phyloP scores from a whole-genome alignment of 2,329 filamentous ascomycete species.

The Scytalidium sp. region DNA sequence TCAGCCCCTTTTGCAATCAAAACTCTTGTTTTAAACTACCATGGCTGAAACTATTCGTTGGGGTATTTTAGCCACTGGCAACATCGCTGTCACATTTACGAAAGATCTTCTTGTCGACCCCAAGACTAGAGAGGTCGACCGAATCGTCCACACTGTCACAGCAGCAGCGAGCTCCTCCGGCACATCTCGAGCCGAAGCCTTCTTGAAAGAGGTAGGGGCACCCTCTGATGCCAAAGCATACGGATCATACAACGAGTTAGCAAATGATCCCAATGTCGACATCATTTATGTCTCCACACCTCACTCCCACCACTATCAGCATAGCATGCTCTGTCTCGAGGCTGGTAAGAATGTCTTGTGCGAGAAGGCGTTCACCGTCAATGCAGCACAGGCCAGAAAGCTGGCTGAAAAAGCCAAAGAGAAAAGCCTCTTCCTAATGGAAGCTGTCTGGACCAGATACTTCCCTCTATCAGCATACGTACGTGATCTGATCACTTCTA shows the following conservation, averaged over 20 bases:
- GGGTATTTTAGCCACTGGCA: conserved; percentile 18
- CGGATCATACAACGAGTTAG: conserved; percentile 60
- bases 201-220: conserved; percentile 45
- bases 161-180: conserved; percentile 62
- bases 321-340: conserved; percentile 58
- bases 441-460: conserved; percentile 65
- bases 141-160: conserved; percentile 57
- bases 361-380: conserved; percentile 67
- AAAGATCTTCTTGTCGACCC: conserved; percentile 60
- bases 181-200: conserved; percentile 51
- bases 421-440: conserved; percentile 57
- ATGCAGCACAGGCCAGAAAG: conserved; percentile 57
- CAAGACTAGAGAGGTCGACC: conserved; percentile 50
- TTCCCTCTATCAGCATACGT: conserved; percentile 60
- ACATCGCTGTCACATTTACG: conserved; percentile 33
- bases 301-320: conserved; percentile 68
- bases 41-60: conserved; percentile 1
- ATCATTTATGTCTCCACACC: conserved; percentile 67
- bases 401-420: conserved; percentile 54
- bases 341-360: conserved; percentile 65
- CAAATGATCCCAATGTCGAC: conserved; percentile 59
- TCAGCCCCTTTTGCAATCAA: no score
- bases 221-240: conserved; percentile 55
- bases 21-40: no score
- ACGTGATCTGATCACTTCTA: conserved; percentile 38